Conservation (phyloP, 2,329 filamentous ascomycete species). For the Seiridium unicorne region DNA sequence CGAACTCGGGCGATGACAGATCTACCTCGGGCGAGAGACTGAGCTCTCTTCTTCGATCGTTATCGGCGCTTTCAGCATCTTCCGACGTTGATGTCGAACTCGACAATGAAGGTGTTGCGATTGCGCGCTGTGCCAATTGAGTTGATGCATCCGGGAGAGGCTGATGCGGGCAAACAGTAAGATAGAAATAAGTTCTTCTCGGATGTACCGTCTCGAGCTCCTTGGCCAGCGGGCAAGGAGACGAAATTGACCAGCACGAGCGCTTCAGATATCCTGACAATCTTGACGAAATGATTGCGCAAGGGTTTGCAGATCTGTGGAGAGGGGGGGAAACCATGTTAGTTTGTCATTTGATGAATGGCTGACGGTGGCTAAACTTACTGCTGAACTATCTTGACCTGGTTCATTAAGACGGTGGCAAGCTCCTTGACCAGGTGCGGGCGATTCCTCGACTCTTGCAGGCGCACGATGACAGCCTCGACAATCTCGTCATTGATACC, state of each 20-base stretch:
- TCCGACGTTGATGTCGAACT: constrained; percentile 67
- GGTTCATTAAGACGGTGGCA: constrained; percentile 72
- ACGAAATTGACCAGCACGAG: constrained; percentile 71
- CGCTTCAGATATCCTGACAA: constrained; percentile 88
- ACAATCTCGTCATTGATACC: constrained; percentile 95
- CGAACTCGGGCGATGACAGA: constrained; percentile 81
- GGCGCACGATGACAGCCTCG: constrained; percentile 80
- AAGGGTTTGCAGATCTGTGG: constrained; percentile 86
- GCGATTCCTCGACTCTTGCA: constrained; percentile 86
- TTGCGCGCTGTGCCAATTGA: constrained; percentile 51
- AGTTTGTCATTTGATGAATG: background rate
- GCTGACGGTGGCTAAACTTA: constrained; percentile 50
- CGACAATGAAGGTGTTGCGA: constrained; percentile 83
- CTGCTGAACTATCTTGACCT: constrained; percentile 86
- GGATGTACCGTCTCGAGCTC: constrained; percentile 91
- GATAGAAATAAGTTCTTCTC: constrained; percentile 92
- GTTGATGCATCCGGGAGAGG: constrained; percentile 67
- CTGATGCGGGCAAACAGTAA: constrained; percentile 84
- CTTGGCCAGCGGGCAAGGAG: constrained; percentile 87
- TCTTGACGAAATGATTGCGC: constrained; percentile 91
- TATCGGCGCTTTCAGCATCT: constrained; percentile 73
- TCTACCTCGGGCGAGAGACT: constrained; percentile 94
- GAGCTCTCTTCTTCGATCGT: constrained; percentile 64
- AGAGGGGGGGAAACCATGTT: constrained; percentile 11
- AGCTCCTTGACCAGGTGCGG: constrained; percentile 95